A percentile compares a stretch with the other conserved stretches of the same genome.
These are phyloP conservation scores for Linderina pennispora DNA, from an alignment of 192 early-diverging fungal species.

Conservation along the genomic window DNA sequence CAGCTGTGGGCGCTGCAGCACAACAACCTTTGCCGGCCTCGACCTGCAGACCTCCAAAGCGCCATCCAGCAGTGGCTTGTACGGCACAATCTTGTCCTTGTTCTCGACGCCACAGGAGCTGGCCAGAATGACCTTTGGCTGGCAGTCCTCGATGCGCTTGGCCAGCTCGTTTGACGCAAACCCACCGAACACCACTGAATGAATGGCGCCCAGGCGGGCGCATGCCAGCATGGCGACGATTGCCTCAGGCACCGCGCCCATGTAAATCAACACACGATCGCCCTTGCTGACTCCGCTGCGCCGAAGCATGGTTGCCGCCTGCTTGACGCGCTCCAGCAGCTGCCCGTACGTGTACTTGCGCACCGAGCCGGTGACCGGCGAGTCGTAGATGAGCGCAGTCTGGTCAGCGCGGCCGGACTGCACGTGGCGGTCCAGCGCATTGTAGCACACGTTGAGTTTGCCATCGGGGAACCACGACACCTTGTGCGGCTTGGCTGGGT, in stretches of 20 bases:
- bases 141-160: conserved; percentile 77
- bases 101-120: conserved; percentile 79
- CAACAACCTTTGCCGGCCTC: conserved; percentile 45
- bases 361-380: conserved; percentile 54
- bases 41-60: conserved; percentile 54
- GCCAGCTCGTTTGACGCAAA: conserved; percentile 72
- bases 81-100: conserved; percentile 56
- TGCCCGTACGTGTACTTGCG: conserved; percentile 60
- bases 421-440: conserved; percentile 72
- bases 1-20: conserved; percentile 61
- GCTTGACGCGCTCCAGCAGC: conserved; percentile 60
- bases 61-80: conserved; percentile 73
- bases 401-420: conserved; percentile 51
- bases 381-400: conserved; percentile 70
- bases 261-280: conserved; percentile 75
- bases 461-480: conserved; percentile 65
- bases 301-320: conserved; percentile 57
- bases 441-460: conserved; percentile 75
- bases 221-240: conserved; percentile 81
- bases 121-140: conserved; percentile 67
- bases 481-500: conserved; percentile 13
- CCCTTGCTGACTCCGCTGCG: conserved; percentile 60
- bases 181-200: conserved; percentile 78
- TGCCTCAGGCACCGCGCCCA: conserved; percentile 79
- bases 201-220: conserved; percentile 73